Conservation (phyloP, 1,284 basidiomycete species). For the Cutaneotrichosporon cavernicola region DNA sequence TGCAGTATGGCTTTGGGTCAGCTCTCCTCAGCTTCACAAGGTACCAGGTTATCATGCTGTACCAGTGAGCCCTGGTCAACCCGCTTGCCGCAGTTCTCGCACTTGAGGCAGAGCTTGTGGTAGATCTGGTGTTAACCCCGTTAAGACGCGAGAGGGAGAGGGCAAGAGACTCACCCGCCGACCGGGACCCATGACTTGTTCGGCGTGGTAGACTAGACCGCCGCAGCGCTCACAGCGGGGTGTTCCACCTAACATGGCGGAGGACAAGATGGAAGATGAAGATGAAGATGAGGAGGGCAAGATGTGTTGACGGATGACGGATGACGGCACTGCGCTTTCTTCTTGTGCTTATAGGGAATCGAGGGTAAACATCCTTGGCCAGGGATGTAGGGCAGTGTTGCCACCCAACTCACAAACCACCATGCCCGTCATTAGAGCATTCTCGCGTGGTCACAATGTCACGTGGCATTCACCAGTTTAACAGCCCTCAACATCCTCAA, state of each 20-base stretch:
- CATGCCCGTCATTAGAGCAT: background rate
- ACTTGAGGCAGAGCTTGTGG: slow-evolving; percentile 55
- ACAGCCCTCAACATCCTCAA: background rate
- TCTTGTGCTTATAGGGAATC: background rate
- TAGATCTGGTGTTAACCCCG: slow-evolving; percentile 44
- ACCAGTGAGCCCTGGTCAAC: slow-evolving; percentile 51
- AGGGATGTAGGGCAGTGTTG: background rate
- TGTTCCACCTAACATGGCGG: slow-evolving; percentile 38
- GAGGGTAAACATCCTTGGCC: background rate
- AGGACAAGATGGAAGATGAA: background rate
- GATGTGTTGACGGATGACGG: background rate
- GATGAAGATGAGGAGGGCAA: background rate
- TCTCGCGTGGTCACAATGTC: background rate
- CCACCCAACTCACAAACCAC: background rate
- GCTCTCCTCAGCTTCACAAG: slow-evolving; percentile 11
- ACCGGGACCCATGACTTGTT: slow-evolving; percentile 52
- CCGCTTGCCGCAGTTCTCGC: slow-evolving; percentile 49
- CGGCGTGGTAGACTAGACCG: slow-evolving; percentile 52
- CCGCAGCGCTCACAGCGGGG: slow-evolving; percentile 49
- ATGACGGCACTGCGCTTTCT: background rate
- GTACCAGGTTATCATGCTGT: slow-evolving; percentile 50
- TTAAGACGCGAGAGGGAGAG: background rate
- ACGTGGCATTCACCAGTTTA: background rate
- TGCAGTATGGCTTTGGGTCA: slow-evolving; percentile 46
- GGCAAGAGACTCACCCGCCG: slow-evolving; percentile 40